Base-by-base conservation (phyloP, 139 green algal species). In the Chlorella sp. region DNA sequence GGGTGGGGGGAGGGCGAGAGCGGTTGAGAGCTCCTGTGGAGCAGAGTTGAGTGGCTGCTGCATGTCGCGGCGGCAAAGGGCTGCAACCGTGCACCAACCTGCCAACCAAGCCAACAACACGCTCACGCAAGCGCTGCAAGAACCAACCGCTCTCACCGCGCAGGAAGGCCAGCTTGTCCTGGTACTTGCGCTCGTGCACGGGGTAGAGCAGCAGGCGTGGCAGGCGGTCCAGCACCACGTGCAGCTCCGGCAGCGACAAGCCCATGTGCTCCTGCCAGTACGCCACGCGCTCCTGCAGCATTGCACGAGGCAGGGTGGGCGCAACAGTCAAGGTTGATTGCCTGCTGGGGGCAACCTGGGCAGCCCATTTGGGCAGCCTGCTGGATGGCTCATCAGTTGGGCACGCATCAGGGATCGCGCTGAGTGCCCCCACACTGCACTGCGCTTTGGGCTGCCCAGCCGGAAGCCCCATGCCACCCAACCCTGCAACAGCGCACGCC, bases 151-250 rank as follows among this genome's bases (percentile, higher is more conserved):
- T 18, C 78, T 0, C 20, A 74, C 65, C 47, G 0, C 11, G 36
- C 68, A 90, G 75, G 81, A 88, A 88, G 30, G 30, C 12, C 13
- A 90, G 74, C 44, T 90, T 90, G 30, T 41, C 44, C 18, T 79
- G 83, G 65, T 86, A 86, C 47, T 90, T 85, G n/a, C 41, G 65
- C 17, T 68, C 38, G 25, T 78, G n/a, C 28, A 83, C 18, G 55
- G 82, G 75, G 82, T 83, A 88, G 28, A 81, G 71, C 74, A 90
- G 71, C 74, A 90, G 62, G 80, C 76, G 75, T 11, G 73, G 64
- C 62, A 68, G 71, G 39, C 36, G 15, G 21, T 28, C 41, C 36
- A 90, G 82, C 55, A 84, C 30, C 20, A 36, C 25, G 23, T 16
- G 44, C 51, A 90, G 65, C 55, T 82, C 74, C 1, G 30, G 34